These are phyloP conservation scores for Talaromyces sp. DNA, from an alignment of 2,329 filamentous ascomycete genomes.

Conservation along the genomic window DNA sequence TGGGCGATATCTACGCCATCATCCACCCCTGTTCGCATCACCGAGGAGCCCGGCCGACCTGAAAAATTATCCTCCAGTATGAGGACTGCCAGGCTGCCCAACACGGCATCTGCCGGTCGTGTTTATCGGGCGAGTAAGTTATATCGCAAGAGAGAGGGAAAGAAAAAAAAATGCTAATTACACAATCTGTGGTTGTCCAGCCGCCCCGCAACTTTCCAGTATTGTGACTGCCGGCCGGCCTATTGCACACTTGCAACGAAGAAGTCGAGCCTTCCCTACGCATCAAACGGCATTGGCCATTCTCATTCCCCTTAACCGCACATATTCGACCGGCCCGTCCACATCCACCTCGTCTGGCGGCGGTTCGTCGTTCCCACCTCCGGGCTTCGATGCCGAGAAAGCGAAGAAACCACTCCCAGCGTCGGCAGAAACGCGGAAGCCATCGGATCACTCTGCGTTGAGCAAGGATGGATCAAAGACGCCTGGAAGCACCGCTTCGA, in stretches of 20 bases:
- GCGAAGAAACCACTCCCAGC: slow-evolving; percentile 77
- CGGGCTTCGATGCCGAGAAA: slow-evolving; percentile 84
- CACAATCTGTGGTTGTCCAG: neutral
- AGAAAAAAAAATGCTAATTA: neutral
- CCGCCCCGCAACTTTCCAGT: slow-evolving; percentile 21
- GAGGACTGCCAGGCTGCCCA: slow-evolving; percentile 11
- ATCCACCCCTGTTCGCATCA: slow-evolving; percentile 1
- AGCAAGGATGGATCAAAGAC: slow-evolving; percentile 30
- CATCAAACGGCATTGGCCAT: slow-evolving; percentile 55
- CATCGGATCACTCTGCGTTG: slow-evolving; percentile 24
- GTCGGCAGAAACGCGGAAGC: slow-evolving; percentile 34
- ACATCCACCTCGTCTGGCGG: slow-evolving; percentile 37
- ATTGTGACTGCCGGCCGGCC: slow-evolving; percentile 25
- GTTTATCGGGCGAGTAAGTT: slow-evolving; percentile 10
- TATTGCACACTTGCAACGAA: slow-evolving; percentile 27
- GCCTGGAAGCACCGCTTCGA: neutral
- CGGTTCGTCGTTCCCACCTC: slow-evolving; percentile 62
- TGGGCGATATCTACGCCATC: neutral
- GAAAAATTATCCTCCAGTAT: slow-evolving; percentile 10
- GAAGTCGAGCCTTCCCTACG: slow-evolving; percentile 39
- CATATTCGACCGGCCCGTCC: slow-evolving; percentile 54
- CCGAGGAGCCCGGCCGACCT: slow-evolving; percentile 5
- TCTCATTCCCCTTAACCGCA: slow-evolving; percentile 46
- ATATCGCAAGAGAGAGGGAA: neutral
- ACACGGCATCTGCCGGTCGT: slow-evolving; percentile 7